Evolutionary conservation across 257 asterid genomes (phyloP), one percentile per base, ranked within the genome.

Genomic region (Paulownia fortunei): DNA sequence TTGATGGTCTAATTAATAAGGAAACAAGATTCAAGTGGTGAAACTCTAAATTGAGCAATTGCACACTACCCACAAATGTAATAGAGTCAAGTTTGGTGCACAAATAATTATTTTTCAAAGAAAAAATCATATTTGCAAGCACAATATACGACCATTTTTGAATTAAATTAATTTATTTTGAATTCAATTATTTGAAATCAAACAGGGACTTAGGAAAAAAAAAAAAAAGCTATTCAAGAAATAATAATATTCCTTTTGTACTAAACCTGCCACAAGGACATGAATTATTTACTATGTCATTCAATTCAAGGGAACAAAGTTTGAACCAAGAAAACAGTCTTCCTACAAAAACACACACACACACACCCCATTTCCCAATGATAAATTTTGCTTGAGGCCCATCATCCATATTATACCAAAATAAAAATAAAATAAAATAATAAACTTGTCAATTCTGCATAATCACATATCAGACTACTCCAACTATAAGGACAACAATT

Each of bases 401-500:
- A 8, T n/a, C 27, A 8, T 16, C 51, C 51, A 36, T 65, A 26
- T n/a, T n/a, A n/a, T n/a, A n/a, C n/a, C n/a, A n/a, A n/a, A n/a
- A 27, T 61, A 37, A 4, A 34, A 34, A 34, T 34, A 34, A 34
- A 34, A 34, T 5, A 34, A 34, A 34, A 5, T 9, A 47, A 6
- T 24, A 15, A n/a, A 26, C 2, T 16, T 15, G 23, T 39, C 49
- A 72, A 11, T 5, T n/a, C 27, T 18, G 51, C 66, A 76, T 76
- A 23, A 76, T 76, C 52, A 67, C 41, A 67, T 5, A 16, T 55
- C 55, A 46, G 74, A 66, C 60, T 65, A 52, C 74, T 23, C 47
- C 80, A 66, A 76, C 80, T n/a, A 76, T 52, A 54, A 51, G 23
- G 21, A 39, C 54, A 41, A 80, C 32, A 69, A 18, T 47, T 44